A percentile compares a stretch with the other conserved stretches of the same genome.
phyloP scores from a whole-genome alignment of 352 stramenopile species.

The Phytopythium kandeliae region DNA sequence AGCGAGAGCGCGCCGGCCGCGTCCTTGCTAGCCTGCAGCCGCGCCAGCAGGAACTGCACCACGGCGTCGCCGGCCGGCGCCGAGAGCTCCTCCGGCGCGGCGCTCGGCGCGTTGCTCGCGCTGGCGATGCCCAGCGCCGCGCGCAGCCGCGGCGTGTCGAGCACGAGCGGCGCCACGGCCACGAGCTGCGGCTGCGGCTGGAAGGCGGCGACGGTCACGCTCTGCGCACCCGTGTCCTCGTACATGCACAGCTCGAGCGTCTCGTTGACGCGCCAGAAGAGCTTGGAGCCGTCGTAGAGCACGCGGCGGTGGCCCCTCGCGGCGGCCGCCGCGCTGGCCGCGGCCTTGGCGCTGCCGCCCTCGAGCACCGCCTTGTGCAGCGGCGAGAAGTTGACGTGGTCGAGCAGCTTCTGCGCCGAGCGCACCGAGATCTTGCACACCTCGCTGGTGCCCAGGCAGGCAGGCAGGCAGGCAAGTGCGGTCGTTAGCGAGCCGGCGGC shows the following conservation, averaged over 20 bases:
- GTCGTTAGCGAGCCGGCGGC: slow-evolving; percentile 5
- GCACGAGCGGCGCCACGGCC: slow-evolving; percentile 37
- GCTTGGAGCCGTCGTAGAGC: slow-evolving; percentile 80
- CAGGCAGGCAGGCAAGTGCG: background rate
- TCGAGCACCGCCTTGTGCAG: slow-evolving; percentile 80
- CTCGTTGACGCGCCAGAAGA: slow-evolving; percentile 87
- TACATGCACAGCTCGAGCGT: slow-evolving; percentile 83
- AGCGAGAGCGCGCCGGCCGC: slow-evolving; percentile 34
- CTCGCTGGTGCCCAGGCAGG: slow-evolving; percentile 35
- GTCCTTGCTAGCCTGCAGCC: slow-evolving; percentile 60
- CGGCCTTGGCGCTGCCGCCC: slow-evolving; percentile 14
- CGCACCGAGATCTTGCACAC: slow-evolving; percentile 87
- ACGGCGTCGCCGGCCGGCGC: slow-evolving; percentile 28
- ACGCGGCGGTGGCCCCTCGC: slow-evolving; percentile 39
- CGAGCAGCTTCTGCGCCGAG: slow-evolving; percentile 81
- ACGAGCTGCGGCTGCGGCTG: slow-evolving; percentile 29
- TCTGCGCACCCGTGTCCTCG: slow-evolving; percentile 63
- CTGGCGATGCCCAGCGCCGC: slow-evolving; percentile 9
- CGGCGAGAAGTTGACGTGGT: slow-evolving; percentile 86
- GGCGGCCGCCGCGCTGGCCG: background rate
- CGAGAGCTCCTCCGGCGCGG: background rate
- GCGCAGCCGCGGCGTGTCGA: slow-evolving; percentile 50
- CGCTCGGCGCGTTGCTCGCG: too few relatives aligned
- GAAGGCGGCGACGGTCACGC: slow-evolving; percentile 60
- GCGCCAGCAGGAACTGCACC: slow-evolving; percentile 67